Percentiles rank a stretch among this genome's conserved stretches.
These are phyloP conservation scores for Lyophyllum decastes DNA, from an alignment of 768 basidiomycete species.

Conservation along the genomic window DNA sequence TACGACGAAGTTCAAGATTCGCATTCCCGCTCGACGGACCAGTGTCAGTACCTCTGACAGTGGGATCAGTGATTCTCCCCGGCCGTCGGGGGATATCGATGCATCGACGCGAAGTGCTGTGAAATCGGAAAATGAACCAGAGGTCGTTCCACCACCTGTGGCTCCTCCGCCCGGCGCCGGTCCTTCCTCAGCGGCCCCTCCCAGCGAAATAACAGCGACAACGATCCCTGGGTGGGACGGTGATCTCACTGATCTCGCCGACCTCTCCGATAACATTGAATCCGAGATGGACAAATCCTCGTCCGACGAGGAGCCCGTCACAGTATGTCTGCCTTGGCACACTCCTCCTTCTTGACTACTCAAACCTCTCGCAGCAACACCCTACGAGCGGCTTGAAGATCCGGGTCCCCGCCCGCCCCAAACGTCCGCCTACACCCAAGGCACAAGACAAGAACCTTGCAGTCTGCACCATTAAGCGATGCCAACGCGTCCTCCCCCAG, in stretches of 20 bases:
- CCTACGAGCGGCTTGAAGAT: constrained; percentile 27
- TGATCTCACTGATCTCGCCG: constrained; percentile 32
- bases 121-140: not conserved
- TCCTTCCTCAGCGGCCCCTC: not conserved
- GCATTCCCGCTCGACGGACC: not conserved
- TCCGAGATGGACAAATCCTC: constrained; percentile 18
- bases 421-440: not conserved
- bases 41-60: not conserved
- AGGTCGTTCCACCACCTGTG: not conserved
- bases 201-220: not conserved
- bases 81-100: not conserved
- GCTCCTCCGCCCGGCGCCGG: not conserved
- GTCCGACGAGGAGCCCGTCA: constrained; percentile 2
- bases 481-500: constrained; percentile 31
- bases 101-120: too few relatives aligned
- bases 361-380: constrained; percentile 4
- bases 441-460: constrained; percentile 1
- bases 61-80: not conserved
- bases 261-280: constrained; percentile 16
- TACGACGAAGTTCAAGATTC: not conserved
- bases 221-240: constrained; percentile 31
- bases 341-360: not conserved
- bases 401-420: constrained; percentile 31
- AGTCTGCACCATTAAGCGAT: constrained; percentile 33
- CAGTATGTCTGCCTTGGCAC: not conserved